These are phyloP conservation scores for Scenedesmus sp. DNA, from an alignment of 163 green algal species.

Conservation along the genomic window DNA sequence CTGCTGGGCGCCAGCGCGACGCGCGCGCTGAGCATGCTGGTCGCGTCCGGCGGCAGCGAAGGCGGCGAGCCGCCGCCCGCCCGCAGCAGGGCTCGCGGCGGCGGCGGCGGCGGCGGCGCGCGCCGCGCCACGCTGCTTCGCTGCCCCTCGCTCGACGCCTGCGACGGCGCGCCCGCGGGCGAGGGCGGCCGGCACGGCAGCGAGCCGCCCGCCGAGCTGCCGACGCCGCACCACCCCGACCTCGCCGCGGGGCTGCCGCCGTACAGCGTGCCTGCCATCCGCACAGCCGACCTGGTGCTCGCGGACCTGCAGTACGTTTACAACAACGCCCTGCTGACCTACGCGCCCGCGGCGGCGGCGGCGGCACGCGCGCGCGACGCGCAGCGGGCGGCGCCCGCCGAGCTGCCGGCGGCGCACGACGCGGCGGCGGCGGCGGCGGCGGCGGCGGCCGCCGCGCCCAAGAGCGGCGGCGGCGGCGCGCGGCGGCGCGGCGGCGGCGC, in stretches of 20 bases:
- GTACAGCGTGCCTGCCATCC: conserved; percentile 37
- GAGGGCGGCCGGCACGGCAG: background rate
- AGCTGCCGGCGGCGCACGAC: too few relatives aligned
- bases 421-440: too few relatives aligned
- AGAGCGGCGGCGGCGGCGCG: background rate
- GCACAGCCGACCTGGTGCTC: conserved; percentile 62
- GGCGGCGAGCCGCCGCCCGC: background rate
- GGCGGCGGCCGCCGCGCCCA: background rate
- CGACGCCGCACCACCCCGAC: conserved; percentile 15
- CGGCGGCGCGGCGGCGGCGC: background rate
- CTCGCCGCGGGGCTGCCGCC: background rate
- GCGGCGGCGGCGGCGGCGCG: background rate
- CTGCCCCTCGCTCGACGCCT: background rate
- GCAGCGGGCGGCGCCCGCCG: background rate
- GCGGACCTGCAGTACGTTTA: conserved; percentile 80
- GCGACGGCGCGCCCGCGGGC: background rate
- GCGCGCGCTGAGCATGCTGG: background rate
- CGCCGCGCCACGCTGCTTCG: background rate
- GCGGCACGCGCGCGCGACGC: too few relatives aligned
- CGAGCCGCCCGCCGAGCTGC: conserved; percentile 19
- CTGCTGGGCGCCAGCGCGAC: too few relatives aligned
- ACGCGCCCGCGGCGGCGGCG: conserved; percentile 30
- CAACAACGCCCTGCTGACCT: conserved; percentile 60
- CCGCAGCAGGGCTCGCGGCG: background rate
- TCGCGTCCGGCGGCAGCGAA: conserved; percentile 7